Conservation (phyloP, 176 grass and related monocot genomes). For the Carex littledalei region DNA sequence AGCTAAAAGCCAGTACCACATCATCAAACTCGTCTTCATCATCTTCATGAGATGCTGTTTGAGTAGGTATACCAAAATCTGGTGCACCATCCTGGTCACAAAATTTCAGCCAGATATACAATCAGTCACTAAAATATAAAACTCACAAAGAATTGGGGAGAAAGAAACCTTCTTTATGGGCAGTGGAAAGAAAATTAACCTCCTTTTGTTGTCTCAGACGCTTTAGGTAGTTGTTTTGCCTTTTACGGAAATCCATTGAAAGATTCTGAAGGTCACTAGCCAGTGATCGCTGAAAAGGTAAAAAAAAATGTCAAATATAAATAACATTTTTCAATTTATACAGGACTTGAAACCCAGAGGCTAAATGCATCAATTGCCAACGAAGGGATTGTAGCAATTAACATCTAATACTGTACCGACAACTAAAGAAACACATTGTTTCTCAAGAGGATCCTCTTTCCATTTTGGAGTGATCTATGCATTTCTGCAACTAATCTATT, state of each 20-base stretch:
- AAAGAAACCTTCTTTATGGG: neutral
- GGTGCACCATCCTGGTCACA: conserved; percentile 76
- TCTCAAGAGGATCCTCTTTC: neutral
- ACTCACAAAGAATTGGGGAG: conserved; percentile 8
- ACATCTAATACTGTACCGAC: neutral
- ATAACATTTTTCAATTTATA: neutral
- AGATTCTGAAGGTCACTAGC: conserved; percentile 91
- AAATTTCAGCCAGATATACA: conserved; percentile 20
- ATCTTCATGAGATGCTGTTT: conserved; percentile 38
- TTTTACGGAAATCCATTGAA: conserved; percentile 96
- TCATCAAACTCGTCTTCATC: conserved; percentile 86
- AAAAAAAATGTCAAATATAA: neutral
- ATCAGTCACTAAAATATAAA: neutral
- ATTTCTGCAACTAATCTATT: neutral
- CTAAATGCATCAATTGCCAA: neutral
- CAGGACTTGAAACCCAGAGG: neutral
- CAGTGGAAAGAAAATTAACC: conserved; percentile 26
- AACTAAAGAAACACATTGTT: neutral
- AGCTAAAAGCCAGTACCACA: conserved; percentile 41
- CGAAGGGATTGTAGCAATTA: neutral
- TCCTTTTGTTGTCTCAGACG: conserved; percentile 86
- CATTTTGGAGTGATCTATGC: neutral
- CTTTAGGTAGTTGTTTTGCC: conserved; percentile 88
- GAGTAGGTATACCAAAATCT: conserved; percentile 79
- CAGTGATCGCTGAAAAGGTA: conserved; percentile 65